Conservation (phyloP, 306 rosid species). For the Dryas octopetala region DNA sequence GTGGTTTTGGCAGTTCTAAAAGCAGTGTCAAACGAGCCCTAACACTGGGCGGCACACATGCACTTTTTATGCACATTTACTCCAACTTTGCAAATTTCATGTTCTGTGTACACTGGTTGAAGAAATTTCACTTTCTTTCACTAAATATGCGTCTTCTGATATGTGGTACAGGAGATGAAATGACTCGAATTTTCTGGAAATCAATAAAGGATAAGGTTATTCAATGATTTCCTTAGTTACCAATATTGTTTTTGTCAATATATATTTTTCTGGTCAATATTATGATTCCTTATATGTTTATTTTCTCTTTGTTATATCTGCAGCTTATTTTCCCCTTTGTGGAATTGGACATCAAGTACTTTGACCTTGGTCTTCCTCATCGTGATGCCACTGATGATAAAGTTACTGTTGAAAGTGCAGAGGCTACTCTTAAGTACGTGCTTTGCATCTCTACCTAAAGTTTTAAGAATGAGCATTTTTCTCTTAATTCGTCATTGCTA, state of each 20-base stretch:
- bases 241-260: neutral
- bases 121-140: neutral
- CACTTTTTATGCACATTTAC: neutral
- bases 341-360: constrained; percentile 97
- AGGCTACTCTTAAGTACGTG: constrained; percentile 94
- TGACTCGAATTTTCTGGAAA: constrained; percentile 94
- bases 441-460: constrained; percentile 4
- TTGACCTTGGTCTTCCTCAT: constrained; percentile 88
- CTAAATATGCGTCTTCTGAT: constrained; percentile 23
- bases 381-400: constrained; percentile 93
- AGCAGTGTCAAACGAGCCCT: too few species aligned
- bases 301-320: constrained; percentile 17
- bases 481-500: neutral
- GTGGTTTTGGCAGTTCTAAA: too few species aligned
- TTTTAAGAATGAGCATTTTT: neutral
- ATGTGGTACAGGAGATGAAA: constrained; percentile 82
- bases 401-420: constrained; percentile 96
- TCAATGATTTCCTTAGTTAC: neutral
- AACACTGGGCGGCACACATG: neutral
- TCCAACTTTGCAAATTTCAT: neutral
- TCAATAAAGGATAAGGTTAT: constrained; percentile 91
- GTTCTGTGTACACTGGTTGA: neutral
- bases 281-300: constrained; percentile 1
- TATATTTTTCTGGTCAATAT: neutral
- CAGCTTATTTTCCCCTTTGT: constrained; percentile 96